Conservation (phyloP, 1,139 yeast genomes). For the Suhomyces chickasaworum region DNA sequence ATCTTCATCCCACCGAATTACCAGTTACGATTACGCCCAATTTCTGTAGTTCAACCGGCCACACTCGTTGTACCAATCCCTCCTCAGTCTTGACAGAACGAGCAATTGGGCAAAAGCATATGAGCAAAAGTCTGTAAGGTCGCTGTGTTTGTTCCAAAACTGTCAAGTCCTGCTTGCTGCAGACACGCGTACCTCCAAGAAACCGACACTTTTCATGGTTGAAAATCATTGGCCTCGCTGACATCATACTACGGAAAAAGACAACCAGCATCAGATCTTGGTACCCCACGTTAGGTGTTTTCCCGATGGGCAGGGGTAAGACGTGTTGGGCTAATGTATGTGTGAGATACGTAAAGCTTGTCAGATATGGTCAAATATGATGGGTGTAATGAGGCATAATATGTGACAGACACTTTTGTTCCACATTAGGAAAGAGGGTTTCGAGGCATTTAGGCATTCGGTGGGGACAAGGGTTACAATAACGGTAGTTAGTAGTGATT, state of each 20-base stretch:
- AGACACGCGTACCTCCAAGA: neutral
- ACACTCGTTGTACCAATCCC: too few relatives aligned
- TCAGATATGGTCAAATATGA: neutral
- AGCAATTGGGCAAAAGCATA: too few relatives aligned
- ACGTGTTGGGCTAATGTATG: neutral
- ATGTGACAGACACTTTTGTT: neutral
- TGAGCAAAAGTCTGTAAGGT: too few relatives aligned
- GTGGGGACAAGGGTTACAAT: neutral
- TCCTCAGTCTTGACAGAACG: too few relatives aligned
- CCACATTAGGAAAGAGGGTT: neutral
- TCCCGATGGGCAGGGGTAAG: neutral
- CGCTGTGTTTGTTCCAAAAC: neutral
- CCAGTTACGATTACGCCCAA: too few relatives aligned
- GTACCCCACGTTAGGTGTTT: conserved; percentile 1
- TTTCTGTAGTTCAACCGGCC: too few relatives aligned
- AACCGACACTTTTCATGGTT: neutral
- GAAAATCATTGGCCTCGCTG: neutral
- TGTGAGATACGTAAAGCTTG: neutral
- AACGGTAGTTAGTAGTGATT: neutral
- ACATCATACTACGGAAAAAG: neutral
- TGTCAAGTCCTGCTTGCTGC: neutral
- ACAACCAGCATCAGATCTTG: neutral
- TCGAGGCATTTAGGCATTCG: neutral
- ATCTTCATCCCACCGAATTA: neutral
- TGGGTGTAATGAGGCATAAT: neutral